Base-by-base conservation (phyloP, 164 flowering plant species). In the Dillenia suffruticosa region DNA sequence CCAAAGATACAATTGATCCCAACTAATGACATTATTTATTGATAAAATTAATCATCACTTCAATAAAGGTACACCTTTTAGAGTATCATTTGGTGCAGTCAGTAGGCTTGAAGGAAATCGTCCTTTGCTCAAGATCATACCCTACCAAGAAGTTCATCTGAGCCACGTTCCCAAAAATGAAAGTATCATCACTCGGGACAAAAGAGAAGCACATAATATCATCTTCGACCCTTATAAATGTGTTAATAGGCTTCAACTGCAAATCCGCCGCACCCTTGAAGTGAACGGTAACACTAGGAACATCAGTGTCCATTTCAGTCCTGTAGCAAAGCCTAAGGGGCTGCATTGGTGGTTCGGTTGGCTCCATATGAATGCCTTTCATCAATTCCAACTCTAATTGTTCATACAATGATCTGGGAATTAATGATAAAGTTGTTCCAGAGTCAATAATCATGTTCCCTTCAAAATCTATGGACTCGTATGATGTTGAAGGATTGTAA, bases 361-460 rank as follows among this genome's bases (percentile, higher is more conserved):
- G 58, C 9, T 52, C 15, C 49, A 47, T 11, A 44, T 32, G 2
- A 32, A 63, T 62, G 1, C 68, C 65, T 1, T 56, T 10, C 12
- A 26, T 63, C 50, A 69, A 13, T 2, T 13, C 65, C 0, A 70
- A n/a, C 14, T 60, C 69, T 9, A 84, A 19, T 0, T 62, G 9
- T 0, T 48, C 5, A 54, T 69, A 75, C 1, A 80, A 40, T 0
- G 63, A 61, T 0, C 13, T 0, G 0, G 76, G 76, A 0, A 85
- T 57, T 0, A 70, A 8, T 0, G 82, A 81, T 19, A 79, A 48
- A 0, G 89, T 79, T 0, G 88, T 84, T 1, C 95, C 95, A 0
- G 88, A 84, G 59, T 88, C 95, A 1, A 88, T 76, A 53, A 88
- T 81, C 16, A 84, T 84, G 57, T 82, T 84, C 0, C 84, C 88